phyloP scores from a whole-genome alignment of 805 yeast genomes.

The Nakazawaea siamensis region DNA sequence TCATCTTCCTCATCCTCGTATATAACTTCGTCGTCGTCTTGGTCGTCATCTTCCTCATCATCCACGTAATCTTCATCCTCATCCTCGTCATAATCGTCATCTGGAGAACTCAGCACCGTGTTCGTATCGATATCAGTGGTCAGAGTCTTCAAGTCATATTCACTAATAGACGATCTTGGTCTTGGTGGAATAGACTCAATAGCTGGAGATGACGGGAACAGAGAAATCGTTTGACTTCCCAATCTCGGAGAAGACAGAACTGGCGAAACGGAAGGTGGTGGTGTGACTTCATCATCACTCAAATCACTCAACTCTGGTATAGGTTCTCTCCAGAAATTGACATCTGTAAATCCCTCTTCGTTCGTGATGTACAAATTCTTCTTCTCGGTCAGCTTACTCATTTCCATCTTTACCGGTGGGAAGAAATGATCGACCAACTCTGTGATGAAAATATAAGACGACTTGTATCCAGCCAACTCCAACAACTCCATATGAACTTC shows the following conservation, averaged over 20 bases:
- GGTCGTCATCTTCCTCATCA: slow-evolving; percentile 19
- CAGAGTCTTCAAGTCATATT: neutral
- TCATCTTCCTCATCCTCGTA: slow-evolving; percentile 21
- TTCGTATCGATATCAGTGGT: neutral
- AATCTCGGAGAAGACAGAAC: slow-evolving; percentile 3
- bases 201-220: slow-evolving; percentile 3
- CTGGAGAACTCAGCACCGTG: neutral
- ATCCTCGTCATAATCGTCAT: slow-evolving; percentile 11
- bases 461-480: slow-evolving; percentile 87
- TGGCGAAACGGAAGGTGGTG: slow-evolving; percentile 1
- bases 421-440: slow-evolving; percentile 96
- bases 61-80: slow-evolving; percentile 27
- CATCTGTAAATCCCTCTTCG: slow-evolving; percentile 71
- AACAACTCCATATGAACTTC: slow-evolving; percentile 96
- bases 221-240: slow-evolving; percentile 8
- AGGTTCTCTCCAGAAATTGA: slow-evolving; percentile 89
- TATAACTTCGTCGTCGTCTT: slow-evolving; percentile 22
- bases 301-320: slow-evolving; percentile 52
- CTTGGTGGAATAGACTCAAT: slow-evolving; percentile 1
- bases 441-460: slow-evolving; percentile 81
- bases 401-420: slow-evolving; percentile 58
- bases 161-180: slow-evolving; percentile 1
- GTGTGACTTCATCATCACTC: slow-evolving; percentile 36
- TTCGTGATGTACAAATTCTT: slow-evolving; percentile 18
- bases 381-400: neutral